phyloP scores from a whole-genome alignment of 352 stramenopile species.

The Elongisporangium senticosum region DNA sequence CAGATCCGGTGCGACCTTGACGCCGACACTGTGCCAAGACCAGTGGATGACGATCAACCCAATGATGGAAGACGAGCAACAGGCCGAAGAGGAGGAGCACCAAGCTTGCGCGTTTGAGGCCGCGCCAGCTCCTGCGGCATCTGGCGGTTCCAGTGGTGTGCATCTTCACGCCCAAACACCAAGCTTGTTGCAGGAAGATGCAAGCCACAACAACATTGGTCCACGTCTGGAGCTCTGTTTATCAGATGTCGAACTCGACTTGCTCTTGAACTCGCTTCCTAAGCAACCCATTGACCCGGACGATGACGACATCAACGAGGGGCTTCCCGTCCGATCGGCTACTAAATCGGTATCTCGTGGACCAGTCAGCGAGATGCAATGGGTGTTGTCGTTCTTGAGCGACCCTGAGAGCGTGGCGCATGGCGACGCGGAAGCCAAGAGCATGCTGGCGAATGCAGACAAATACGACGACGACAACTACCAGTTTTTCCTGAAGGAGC shows the following conservation, averaged over 20 bases:
- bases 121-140: neutral
- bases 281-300: neutral
- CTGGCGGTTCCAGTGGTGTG: neutral
- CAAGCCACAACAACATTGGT: constrained; percentile 4
- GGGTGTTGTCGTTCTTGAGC: constrained; percentile 59
- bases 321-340: neutral
- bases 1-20: constrained; percentile 20
- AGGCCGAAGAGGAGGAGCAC: neutral
- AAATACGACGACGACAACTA: constrained; percentile 66
- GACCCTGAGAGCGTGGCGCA: constrained; percentile 38
- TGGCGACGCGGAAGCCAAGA: constrained; percentile 50
- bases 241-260: constrained; percentile 48
- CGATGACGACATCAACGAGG: neutral
- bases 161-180: neutral
- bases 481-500: constrained; percentile 59
- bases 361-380: constrained; percentile 56
- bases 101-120: neutral
- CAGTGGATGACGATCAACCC: constrained; percentile 73
- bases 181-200: constrained; percentile 3
- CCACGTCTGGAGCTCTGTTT: constrained; percentile 51
- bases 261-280: constrained; percentile 39
- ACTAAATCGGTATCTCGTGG: neutral
- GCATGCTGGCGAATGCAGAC: constrained; percentile 28
- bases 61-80: constrained; percentile 28
- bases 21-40: constrained; percentile 44